These are phyloP conservation scores for Paramyrothecium sp. DNA, from an alignment of 2,329 filamentous ascomycete genomes.

Conservation along the genomic window DNA sequence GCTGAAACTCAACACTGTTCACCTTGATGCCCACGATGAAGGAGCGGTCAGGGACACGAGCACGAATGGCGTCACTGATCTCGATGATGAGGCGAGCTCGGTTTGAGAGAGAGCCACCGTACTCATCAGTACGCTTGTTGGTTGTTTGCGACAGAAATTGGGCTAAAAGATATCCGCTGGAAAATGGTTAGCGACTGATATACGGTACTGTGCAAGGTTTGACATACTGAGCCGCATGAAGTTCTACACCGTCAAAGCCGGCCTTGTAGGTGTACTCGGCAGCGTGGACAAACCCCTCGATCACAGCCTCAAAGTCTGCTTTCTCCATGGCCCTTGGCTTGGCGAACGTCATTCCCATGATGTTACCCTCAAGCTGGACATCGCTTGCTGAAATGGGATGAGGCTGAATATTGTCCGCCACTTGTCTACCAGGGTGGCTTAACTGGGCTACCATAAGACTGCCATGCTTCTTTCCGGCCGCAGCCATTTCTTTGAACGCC, in stretches of 20 bases:
- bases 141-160: constrained; percentile 51
- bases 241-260: constrained; percentile 53
- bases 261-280: constrained; percentile 62
- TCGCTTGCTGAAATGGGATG: constrained; percentile 40
- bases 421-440: constrained; percentile 52
- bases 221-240: constrained; percentile 48
- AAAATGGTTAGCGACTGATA: background rate
- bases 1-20: constrained; percentile 56
- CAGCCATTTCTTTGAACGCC: constrained; percentile 55
- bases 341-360: constrained; percentile 30
- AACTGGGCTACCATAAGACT: constrained; percentile 61
- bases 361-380: constrained; percentile 25
- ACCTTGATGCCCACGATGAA: constrained; percentile 55
- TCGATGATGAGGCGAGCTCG: constrained; percentile 45
- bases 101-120: constrained; percentile 43
- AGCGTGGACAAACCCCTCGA: constrained; percentile 60
- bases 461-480: constrained; percentile 54
- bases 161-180: constrained; percentile 47
- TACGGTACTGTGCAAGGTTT: background rate
- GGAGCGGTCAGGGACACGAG: constrained; percentile 20
- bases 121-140: constrained; percentile 51
- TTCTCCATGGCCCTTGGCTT: constrained; percentile 52
- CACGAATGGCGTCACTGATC: constrained; percentile 34
- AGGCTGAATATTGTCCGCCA: constrained; percentile 10
- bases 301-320: constrained; percentile 54